phyloP scores from a whole-genome alignment of 2,329 filamentous ascomycete species.

The Aspergillus ruber region DNA sequence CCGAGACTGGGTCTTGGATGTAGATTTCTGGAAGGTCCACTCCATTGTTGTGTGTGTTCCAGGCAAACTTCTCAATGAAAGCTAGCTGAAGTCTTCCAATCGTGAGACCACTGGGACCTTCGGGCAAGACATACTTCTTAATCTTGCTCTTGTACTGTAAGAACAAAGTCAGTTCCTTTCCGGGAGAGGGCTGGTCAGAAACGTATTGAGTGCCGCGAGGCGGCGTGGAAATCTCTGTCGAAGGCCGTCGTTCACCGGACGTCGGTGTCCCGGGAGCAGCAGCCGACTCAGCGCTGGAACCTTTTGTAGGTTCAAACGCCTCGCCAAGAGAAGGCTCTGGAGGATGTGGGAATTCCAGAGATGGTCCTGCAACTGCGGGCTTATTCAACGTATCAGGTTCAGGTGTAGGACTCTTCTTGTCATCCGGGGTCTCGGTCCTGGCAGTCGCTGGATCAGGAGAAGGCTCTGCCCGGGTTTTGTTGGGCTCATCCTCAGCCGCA shows the following conservation, averaged over 20 bases:
- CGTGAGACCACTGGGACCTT: conserved; percentile 76
- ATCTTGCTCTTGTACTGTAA: conserved; percentile 95
- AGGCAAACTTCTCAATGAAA: conserved; percentile 98
- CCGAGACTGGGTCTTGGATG: conserved; percentile 91
- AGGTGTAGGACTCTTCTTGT: conserved; percentile 45
- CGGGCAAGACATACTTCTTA: conserved; percentile 86
- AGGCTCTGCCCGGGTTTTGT: conserved; percentile 29
- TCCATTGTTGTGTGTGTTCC: conserved; percentile 94
- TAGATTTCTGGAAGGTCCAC: conserved; percentile 93
- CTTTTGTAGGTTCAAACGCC: conserved; percentile 31
- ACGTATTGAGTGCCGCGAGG: conserved; percentile 49
- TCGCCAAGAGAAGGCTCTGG: conserved; percentile 28
- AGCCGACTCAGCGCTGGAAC: conserved; percentile 8
- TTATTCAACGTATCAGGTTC: conserved; percentile 34
- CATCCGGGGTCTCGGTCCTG: conserved; percentile 57
- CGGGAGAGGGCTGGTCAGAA: conserved; percentile 59
- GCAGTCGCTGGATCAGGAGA: conserved; percentile 8
- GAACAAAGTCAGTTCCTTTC: conserved; percentile 88
- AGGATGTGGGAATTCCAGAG: conserved; percentile 48
- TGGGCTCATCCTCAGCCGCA: conserved; percentile 44
- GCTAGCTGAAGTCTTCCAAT: conserved; percentile 85
- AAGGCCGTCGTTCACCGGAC: conserved; percentile 12
- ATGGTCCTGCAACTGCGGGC: conserved; percentile 46
- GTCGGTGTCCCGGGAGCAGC: conserved; percentile 22
- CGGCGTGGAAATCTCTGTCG: conserved; percentile 25